A percentile compares a stretch with the other conserved stretches of the same genome.
phyloP scores from a whole-genome alignment of 495 filamentous ascomycete genomes.

The Penicillium goetzii region DNA sequence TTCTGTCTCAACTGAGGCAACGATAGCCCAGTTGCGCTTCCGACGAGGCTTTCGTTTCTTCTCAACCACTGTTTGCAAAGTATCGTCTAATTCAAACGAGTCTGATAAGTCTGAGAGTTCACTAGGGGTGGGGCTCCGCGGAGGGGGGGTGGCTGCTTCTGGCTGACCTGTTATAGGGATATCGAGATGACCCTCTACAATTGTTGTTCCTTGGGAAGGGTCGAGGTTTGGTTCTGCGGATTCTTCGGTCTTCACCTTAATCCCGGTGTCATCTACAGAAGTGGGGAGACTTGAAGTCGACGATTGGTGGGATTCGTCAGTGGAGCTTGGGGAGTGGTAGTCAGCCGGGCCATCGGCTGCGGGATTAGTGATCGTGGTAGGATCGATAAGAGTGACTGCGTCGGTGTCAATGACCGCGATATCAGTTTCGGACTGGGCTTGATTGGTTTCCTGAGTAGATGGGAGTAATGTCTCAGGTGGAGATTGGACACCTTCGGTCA shows the following conservation, averaged over 20 bases:
- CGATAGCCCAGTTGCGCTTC: constrained; percentile 34
- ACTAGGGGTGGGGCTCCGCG: constrained; percentile 18
- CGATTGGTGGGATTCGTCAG: constrained; percentile 44
- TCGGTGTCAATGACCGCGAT: constrained; percentile 1
- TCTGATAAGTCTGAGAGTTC: constrained; percentile 26
- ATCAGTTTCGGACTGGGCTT: not conserved
- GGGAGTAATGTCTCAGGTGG: constrained; percentile 12
- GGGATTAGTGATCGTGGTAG: constrained; percentile 7
- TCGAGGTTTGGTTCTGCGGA: constrained; percentile 15
- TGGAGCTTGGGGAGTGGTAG: constrained; percentile 38
- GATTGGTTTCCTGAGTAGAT: constrained; percentile 8
- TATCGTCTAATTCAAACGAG: constrained; percentile 34
- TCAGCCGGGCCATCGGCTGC: constrained; percentile 24
- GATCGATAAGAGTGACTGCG: not conserved
- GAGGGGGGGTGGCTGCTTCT: constrained; percentile 10
- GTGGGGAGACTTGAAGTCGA: constrained; percentile 46
- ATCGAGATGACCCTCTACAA: constrained; percentile 5
- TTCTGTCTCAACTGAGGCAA: constrained; percentile 50
- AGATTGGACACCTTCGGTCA: constrained; percentile 13
- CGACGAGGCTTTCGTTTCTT: constrained; percentile 27
- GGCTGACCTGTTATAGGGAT: constrained; percentile 19
- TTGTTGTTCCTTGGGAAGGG: constrained; percentile 4
- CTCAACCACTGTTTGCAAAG: constrained; percentile 20
- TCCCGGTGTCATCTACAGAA: constrained; percentile 37
- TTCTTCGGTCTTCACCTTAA: constrained; percentile 37